Evolutionary conservation across 176 grass and related monocot genomes (phyloP).

Genomic region (Rhynchospora pubera): DNA sequence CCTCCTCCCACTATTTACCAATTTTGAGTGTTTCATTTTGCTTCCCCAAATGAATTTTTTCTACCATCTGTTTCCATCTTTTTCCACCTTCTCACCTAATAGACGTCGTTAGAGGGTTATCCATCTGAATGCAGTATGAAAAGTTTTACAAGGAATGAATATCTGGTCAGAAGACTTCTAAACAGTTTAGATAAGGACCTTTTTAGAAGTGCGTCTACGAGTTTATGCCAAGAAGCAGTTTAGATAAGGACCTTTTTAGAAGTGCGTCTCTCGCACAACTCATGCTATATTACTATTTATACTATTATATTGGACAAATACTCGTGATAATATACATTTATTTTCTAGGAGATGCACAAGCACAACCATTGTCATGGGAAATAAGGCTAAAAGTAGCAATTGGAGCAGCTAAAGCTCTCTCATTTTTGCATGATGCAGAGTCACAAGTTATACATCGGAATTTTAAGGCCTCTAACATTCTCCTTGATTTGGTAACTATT

Average conservation of each 20-base stretch:
- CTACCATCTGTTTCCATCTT: no score
- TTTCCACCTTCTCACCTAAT: no score
- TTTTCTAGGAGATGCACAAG: constrained; percentile 53
- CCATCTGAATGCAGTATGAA: neutral
- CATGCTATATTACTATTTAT: neutral
- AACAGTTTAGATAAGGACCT: constrained; percentile 94
- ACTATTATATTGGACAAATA: constrained; percentile 2
- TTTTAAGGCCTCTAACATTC: constrained; percentile 97
- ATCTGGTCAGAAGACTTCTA: neutral
- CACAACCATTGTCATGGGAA: constrained; percentile 74
- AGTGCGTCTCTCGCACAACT: constrained; percentile 30
- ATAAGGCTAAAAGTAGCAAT: constrained; percentile 92
- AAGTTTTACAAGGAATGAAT: neutral
- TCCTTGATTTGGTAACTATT: constrained; percentile 73
- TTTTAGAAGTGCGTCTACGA: constrained; percentile 86
- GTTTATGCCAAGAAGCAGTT: constrained; percentile 82
- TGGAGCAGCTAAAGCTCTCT: constrained; percentile 81
- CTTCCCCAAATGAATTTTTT: no score
- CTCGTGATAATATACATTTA: neutral
- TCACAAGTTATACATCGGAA: constrained; percentile 93
- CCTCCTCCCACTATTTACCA: no score
- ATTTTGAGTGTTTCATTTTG: no score
- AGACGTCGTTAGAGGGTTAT: no score
- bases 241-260: constrained; percentile 93
- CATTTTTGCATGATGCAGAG: constrained; percentile 88